Percentiles rank a stretch among this genome's conserved stretches.
Evolutionary conservation across 495 filamentous ascomycete species (phyloP).

Genomic region (Endocarpon pusillum): DNA sequence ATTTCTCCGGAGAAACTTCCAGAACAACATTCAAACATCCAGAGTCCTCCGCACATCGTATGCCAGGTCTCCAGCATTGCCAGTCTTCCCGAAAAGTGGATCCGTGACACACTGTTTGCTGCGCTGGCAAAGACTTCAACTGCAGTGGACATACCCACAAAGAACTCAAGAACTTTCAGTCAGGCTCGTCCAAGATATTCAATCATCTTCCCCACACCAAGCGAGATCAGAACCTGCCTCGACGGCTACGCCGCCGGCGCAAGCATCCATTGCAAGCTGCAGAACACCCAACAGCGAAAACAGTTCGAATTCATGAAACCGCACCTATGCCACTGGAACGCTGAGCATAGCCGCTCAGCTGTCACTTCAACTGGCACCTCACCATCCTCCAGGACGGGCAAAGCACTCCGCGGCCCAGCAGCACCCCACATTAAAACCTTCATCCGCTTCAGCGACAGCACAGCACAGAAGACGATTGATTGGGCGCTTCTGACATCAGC

Average conservation of each 20-base stretch:
- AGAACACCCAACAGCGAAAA: conserved; percentile 47
- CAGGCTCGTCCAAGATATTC: conserved; percentile 23
- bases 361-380: not conserved
- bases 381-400: not conserved
- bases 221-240: conserved; percentile 62
- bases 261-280: conserved; percentile 68
- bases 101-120: conserved; percentile 48
- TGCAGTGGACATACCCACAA: conserved; percentile 1
- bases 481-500: conserved; percentile 81
- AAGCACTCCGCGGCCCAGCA: not conserved
- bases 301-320: conserved; percentile 62
- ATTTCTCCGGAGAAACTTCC: conserved; percentile 24
- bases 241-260: conserved; percentile 64
- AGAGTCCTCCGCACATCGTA: conserved; percentile 37
- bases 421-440: too few relatives aligned
- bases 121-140: conserved; percentile 21
- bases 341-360: conserved; percentile 12
- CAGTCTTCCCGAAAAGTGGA: conserved; percentile 61
- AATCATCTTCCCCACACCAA: conserved; percentile 64
- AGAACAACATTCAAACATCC: too few relatives aligned
- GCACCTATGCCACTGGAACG: conserved; percentile 55
- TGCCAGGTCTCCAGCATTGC: conserved; percentile 48
- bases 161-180: not conserved
- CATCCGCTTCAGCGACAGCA: conserved; percentile 43
- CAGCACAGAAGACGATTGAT: conserved; percentile 38